phyloP scores from a whole-genome alignment of 2,329 filamentous ascomycete species.

The Cladosporium austrohemisphaericum region DNA sequence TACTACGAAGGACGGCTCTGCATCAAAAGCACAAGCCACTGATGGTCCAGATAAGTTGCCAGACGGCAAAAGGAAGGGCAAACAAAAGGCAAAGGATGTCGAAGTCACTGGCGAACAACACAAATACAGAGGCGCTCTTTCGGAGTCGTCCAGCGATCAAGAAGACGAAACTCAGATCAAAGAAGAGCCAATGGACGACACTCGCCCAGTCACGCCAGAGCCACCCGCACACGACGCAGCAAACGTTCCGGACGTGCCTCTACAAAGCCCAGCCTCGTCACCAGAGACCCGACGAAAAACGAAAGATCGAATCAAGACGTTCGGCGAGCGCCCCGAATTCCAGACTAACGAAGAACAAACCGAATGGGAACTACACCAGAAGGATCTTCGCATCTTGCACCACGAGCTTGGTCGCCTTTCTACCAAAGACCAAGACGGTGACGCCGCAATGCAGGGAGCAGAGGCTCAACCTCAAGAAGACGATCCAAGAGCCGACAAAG shows the following conservation, averaged over 20 bases:
- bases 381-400: slow-evolving; percentile 45
- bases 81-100: slow-evolving; percentile 39
- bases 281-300: slow-evolving; percentile 33
- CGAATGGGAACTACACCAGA: slow-evolving; percentile 48
- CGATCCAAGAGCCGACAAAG: slow-evolving; percentile 49
- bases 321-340: slow-evolving; percentile 38
- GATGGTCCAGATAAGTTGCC: slow-evolving; percentile 1
- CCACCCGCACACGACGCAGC: slow-evolving; percentile 14
- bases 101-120: slow-evolving; percentile 41
- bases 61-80: slow-evolving; percentile 35
- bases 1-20: slow-evolving; percentile 24
- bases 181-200: slow-evolving; percentile 48
- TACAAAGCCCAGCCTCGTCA: slow-evolving; percentile 31
- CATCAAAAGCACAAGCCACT: slow-evolving; percentile 12
- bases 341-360: slow-evolving; percentile 52
- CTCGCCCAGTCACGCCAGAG: slow-evolving; percentile 21
- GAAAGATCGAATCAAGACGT: slow-evolving; percentile 24
- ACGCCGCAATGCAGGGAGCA: slow-evolving; percentile 36
- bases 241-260: slow-evolving; percentile 22
- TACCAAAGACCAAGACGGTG: slow-evolving; percentile 39
- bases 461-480: slow-evolving; percentile 20
- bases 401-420: slow-evolving; percentile 45
- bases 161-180: slow-evolving; percentile 46
- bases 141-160: slow-evolving; percentile 38
- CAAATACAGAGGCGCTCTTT: slow-evolving; percentile 44